phyloP scores from a whole-genome alignment of 2,329 filamentous ascomycete genomes.

The Epichloe brachyelytri region DNA sequence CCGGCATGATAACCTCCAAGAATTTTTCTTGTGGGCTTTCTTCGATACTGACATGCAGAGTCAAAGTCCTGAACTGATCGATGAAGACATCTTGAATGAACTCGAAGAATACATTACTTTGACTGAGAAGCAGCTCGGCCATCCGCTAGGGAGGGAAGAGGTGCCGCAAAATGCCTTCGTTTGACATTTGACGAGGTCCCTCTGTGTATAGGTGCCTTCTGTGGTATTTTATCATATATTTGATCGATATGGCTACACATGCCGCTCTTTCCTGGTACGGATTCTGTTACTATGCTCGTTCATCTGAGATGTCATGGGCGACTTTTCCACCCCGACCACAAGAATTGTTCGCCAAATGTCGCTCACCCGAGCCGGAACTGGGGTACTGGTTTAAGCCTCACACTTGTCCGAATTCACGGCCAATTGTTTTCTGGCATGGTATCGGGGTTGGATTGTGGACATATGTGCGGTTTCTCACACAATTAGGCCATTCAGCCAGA shows the following conservation, averaged over 20 bases:
- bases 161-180: constrained; percentile 43
- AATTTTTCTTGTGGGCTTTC: constrained; percentile 57
- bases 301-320: constrained; percentile 12
- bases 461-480: constrained; percentile 43
- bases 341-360: constrained; percentile 28
- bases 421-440: constrained; percentile 57
- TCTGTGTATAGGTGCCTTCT: constrained; percentile 47
- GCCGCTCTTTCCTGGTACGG: constrained; percentile 31
- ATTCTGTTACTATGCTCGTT: constrained; percentile 38
- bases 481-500: constrained; percentile 27
- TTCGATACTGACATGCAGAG: constrained; percentile 34
- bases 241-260: constrained; percentile 40
- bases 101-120: constrained; percentile 34
- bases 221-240: constrained; percentile 49
- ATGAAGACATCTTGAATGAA: constrained; percentile 24
- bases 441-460: constrained; percentile 56
- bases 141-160: constrained; percentile 39
- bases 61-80: constrained; percentile 7
- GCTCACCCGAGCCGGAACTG: constrained; percentile 35
- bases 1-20: constrained; percentile 51
- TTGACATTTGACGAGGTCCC: constrained; percentile 51
- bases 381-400: constrained; percentile 58
- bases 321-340: constrained; percentile 48
- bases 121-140: constrained; percentile 41
- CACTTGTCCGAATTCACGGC: constrained; percentile 31